Evolutionary conservation across 2,329 filamentous ascomycete genomes (phyloP).

Genomic region (Parafenestella ontariensis): DNA sequence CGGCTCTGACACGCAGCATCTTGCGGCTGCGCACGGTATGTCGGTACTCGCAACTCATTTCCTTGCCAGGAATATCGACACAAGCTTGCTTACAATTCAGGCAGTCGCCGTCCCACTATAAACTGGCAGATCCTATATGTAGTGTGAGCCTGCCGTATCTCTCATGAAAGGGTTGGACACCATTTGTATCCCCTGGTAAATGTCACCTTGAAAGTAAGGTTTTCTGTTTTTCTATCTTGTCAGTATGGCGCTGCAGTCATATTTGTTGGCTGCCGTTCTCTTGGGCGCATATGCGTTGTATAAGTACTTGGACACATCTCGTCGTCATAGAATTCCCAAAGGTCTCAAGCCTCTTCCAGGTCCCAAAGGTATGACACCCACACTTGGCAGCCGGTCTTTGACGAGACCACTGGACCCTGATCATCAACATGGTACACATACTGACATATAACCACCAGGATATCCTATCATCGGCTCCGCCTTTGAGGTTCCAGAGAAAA

Average conservation of each 20-base stretch:
- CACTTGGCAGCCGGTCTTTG: slow-evolving; percentile 1
- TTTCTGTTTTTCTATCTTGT: slow-evolving; percentile 9
- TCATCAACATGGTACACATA: neutral
- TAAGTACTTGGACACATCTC: slow-evolving; percentile 35
- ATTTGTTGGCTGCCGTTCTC: slow-evolving; percentile 31
- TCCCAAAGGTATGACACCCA: slow-evolving; percentile 46
- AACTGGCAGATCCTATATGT: slow-evolving; percentile 37
- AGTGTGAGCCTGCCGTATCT: slow-evolving; percentile 20
- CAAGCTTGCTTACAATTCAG: slow-evolving; percentile 20
- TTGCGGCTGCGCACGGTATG: slow-evolving; percentile 21
- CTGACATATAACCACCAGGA: slow-evolving; percentile 38
- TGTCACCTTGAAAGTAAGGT: slow-evolving; percentile 9
- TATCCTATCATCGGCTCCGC: slow-evolving; percentile 53
- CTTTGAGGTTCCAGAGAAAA: slow-evolving; percentile 53
- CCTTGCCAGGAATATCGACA: slow-evolving; percentile 13
- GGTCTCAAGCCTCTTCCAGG: slow-evolving; percentile 50
- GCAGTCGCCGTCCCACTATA: slow-evolving; percentile 25
- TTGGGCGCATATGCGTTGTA: slow-evolving; percentile 38
- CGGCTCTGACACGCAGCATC: slow-evolving; percentile 28
- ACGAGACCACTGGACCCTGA: neutral
- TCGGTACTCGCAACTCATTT: slow-evolving; percentile 34
- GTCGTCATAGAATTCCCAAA: slow-evolving; percentile 37
- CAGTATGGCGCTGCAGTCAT: slow-evolving; percentile 42
- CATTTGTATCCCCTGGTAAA: slow-evolving; percentile 13
- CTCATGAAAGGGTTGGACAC: slow-evolving; percentile 16